A percentile compares a stretch with the other conserved stretches of the same genome.
Conservation (phyloP, 768 basidiomycete species). For the Pulveroboletus sp. region DNA sequence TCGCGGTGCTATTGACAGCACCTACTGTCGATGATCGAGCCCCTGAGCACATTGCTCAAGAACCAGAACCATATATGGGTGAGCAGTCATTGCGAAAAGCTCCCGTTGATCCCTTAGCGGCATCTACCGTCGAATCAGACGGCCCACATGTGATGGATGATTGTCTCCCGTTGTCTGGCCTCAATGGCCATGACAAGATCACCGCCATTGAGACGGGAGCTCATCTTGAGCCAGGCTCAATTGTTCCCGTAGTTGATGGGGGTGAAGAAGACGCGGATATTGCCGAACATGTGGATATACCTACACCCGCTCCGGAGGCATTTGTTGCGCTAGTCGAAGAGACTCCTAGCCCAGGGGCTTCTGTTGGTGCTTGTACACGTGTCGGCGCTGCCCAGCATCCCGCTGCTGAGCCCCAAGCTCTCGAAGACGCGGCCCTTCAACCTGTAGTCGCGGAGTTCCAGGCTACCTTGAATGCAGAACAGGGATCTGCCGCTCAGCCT, state of each 20-base stretch:
- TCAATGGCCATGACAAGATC: not conserved
- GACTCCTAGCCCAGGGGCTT: conserved; percentile 10
- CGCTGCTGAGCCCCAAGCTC: not conserved
- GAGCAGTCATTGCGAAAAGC: conserved; percentile 4
- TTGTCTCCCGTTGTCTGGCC: not conserved
- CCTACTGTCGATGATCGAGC: not conserved
- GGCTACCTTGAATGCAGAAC: not conserved
- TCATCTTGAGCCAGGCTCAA: conserved; percentile 5
- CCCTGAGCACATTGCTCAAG: not conserved
- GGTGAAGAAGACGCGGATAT: conserved; percentile 9
- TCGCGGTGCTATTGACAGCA: not conserved
- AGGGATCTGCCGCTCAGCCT: not conserved
- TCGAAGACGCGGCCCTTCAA: not conserved
- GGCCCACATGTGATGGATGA: conserved; percentile 1
- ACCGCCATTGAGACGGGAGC: conserved; percentile 10
- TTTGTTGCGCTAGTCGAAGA: conserved; percentile 11
- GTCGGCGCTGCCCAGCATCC: not conserved
- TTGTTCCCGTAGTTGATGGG: not conserved
- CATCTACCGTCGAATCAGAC: conserved; percentile 6
- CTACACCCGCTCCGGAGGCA: conserved; percentile 14
- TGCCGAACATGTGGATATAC: conserved; percentile 9
- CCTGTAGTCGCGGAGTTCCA: conserved; percentile 6
- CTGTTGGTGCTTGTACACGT: not conserved
- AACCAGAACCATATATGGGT: conserved; percentile 1
- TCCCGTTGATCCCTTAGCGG: conserved; percentile 3